Evolutionary conservation across 371 early-diverging fungal genomes (phyloP).

Genomic region (Dinochytrium kinnereticum): DNA sequence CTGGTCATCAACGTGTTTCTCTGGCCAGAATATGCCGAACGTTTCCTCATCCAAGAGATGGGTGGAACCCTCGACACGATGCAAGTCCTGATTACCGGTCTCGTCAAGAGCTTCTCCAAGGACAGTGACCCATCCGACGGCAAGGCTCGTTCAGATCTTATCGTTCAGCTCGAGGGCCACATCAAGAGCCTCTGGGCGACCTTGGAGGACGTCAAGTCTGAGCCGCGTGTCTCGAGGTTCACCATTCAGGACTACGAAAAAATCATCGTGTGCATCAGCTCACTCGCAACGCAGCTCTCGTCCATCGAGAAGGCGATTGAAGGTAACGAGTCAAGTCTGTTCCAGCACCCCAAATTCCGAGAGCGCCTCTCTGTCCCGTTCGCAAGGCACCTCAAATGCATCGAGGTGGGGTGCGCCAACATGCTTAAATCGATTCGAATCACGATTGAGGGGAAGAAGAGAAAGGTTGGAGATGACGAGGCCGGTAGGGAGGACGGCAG

Average conservation of each 20-base stretch:
- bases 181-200: slow-evolving; percentile 5
- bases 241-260: background rate
- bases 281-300: slow-evolving; percentile 14
- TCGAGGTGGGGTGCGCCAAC: background rate
- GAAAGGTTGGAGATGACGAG: background rate
- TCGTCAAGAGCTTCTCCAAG: slow-evolving; percentile 10
- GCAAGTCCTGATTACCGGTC: background rate
- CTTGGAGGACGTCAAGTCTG: background rate
- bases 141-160: background rate
- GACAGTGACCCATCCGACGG: background rate
- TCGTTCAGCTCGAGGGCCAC: slow-evolving; percentile 5
- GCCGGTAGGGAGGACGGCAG: background rate
- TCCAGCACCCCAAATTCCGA: background rate
- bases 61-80: background rate
- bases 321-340: background rate
- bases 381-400: background rate
- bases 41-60: slow-evolving; percentile 14
- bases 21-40: slow-evolving; percentile 26
- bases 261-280: background rate
- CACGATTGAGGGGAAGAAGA: background rate
- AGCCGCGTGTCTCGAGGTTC: background rate
- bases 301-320: slow-evolving; percentile 31
- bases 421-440: background rate
- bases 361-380: background rate
- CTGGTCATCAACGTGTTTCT: slow-evolving; percentile 11